Evolutionary conservation across 768 basidiomycete genomes (phyloP).

Genomic region (Calocera cornea): DNA sequence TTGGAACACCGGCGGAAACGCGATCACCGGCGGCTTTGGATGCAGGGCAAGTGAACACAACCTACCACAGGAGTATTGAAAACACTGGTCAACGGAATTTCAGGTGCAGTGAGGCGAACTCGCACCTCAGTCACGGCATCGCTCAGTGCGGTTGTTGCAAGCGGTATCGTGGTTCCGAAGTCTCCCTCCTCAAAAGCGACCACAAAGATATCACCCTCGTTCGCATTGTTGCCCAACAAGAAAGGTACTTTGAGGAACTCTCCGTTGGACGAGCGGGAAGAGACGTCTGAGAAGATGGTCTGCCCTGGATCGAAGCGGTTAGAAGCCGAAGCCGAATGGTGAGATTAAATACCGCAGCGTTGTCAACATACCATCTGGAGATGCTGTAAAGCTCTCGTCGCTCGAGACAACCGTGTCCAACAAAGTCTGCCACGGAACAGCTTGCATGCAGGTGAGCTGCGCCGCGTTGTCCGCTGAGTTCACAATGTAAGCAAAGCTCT

Average conservation of each 20-base stretch:
- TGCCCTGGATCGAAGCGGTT: not conserved
- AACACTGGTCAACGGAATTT: not conserved
- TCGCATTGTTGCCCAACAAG: not conserved
- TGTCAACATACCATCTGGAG: not conserved
- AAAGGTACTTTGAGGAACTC: not conserved
- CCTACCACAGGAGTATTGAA: not conserved
- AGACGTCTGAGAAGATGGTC: not conserved
- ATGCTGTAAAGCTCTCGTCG: not conserved
- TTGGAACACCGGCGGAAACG: not conserved
- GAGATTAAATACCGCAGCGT: too few species aligned
- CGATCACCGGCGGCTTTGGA: not conserved
- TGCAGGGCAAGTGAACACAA: not conserved
- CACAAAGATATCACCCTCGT: not conserved
- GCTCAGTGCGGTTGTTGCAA: not conserved
- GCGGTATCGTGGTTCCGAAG: not conserved
- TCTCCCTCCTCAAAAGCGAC: not conserved
- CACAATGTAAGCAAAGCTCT: not conserved
- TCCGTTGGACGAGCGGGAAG: not conserved
- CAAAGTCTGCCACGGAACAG: not conserved
- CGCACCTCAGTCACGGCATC: not conserved
- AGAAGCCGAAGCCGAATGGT: not conserved
- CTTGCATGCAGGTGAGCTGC: not conserved
- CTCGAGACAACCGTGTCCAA: not conserved
- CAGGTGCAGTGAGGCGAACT: not conserved
- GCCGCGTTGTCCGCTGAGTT: not conserved